These are phyloP conservation scores for Liquidambar formosana DNA, from an alignment of 164 flowering plant genomes.

Conservation along the genomic window DNA sequence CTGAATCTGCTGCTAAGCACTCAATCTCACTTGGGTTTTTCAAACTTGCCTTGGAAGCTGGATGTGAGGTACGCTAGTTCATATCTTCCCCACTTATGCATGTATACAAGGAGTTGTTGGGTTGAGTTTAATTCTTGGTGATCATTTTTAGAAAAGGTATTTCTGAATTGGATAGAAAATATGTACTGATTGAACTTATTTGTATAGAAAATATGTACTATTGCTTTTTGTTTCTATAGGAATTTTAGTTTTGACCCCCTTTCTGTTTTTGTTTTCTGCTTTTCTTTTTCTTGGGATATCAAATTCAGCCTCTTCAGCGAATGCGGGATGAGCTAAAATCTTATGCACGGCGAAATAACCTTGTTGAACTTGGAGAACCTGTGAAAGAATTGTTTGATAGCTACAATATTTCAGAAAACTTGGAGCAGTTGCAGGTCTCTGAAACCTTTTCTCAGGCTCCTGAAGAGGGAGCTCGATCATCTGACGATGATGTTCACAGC, in stretches of 20 bases:
- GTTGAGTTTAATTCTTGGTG: no score
- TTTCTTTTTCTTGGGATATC: not conserved
- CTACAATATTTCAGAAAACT: slow-evolving; percentile 50
- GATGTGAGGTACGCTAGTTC: slow-evolving; percentile 74
- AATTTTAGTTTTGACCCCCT: not conserved
- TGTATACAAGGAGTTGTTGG: not conserved
- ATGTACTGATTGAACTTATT: slow-evolving; percentile 51
- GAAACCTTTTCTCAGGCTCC: slow-evolving; percentile 54
- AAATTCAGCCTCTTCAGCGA: slow-evolving; percentile 60
- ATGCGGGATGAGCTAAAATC: slow-evolving; percentile 74
- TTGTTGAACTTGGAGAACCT: slow-evolving; percentile 54
- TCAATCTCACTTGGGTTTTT: slow-evolving; percentile 85
- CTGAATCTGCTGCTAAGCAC: slow-evolving; percentile 86
- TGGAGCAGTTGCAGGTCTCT: slow-evolving; percentile 60
- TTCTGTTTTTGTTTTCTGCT: not conserved
- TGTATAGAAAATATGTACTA: slow-evolving; percentile 82
- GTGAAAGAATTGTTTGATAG: slow-evolving; percentile 57
- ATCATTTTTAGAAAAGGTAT: slow-evolving; percentile 8
- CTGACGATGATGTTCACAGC: slow-evolving; percentile 62
- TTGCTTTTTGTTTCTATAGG: slow-evolving; percentile 15
- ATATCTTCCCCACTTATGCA: not conserved
- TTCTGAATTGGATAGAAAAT: slow-evolving; percentile 48
- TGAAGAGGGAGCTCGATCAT: slow-evolving; percentile 50
- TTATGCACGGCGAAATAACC: slow-evolving; percentile 59
- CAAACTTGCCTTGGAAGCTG: slow-evolving; percentile 87